A percentile compares a stretch with the other conserved stretches of the same genome.
Evolutionary conservation across 495 filamentous ascomycete species (phyloP).

Genomic region (Neurospora sp.): DNA sequence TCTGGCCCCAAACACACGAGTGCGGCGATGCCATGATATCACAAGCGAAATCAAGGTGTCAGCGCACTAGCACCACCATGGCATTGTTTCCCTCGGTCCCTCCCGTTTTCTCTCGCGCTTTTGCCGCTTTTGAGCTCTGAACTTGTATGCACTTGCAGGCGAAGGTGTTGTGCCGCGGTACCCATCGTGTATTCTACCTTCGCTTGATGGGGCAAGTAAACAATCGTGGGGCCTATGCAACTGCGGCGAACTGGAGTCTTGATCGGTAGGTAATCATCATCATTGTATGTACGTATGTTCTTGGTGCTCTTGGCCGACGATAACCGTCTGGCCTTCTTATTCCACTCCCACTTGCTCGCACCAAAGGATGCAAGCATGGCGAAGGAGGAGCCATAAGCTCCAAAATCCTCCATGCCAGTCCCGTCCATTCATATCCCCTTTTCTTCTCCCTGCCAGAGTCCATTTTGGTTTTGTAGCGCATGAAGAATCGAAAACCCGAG

Average conservation of each 20-base stretch:
- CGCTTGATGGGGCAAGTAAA: neutral
- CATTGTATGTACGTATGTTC: neutral
- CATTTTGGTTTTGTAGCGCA: neutral
- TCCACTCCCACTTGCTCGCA: neutral
- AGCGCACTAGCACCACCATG: neutral
- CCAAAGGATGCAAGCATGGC: neutral
- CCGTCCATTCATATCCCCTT: neutral
- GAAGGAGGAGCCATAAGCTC: neutral
- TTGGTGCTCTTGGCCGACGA: neutral
- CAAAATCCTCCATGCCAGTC: neutral
- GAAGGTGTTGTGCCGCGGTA: neutral
- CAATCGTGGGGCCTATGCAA: neutral
- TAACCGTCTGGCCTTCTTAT: neutral
- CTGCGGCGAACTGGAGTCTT: neutral
- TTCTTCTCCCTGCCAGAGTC: neutral
- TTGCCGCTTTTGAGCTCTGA: neutral
- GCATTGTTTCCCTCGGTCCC: neutral
- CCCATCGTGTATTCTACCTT: neutral
- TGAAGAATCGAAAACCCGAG: neutral
- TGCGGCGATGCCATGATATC: conserved; percentile 1
- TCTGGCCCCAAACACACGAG: neutral
- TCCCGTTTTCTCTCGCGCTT: neutral
- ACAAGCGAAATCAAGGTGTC: conserved; percentile 7
- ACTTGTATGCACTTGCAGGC: neutral
- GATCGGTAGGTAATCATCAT: neutral